These are phyloP conservation scores for Gymnopus androsaceus DNA, from an alignment of 1,284 basidiomycete species.

Conservation along the genomic window DNA sequence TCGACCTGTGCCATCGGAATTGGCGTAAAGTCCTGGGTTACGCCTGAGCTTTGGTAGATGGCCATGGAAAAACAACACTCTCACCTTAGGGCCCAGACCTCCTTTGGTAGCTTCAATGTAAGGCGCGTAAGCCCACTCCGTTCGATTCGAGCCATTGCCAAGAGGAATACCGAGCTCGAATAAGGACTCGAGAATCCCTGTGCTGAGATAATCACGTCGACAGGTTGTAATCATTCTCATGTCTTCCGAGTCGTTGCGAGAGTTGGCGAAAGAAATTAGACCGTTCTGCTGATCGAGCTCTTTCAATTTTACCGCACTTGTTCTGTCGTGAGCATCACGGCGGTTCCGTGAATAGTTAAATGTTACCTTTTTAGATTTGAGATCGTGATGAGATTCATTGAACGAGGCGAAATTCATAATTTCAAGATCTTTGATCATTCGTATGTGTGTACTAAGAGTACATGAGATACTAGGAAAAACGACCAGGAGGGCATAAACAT, in stretches of 20 bases:
- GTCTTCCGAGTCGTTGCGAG: not conserved
- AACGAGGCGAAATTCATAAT: conserved; percentile 32
- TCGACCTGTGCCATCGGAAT: conserved; percentile 30
- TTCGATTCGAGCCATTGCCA: conserved; percentile 7
- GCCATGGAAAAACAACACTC: conserved; percentile 1
- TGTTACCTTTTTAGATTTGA: conserved; percentile 25
- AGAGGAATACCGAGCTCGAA: conserved; percentile 23
- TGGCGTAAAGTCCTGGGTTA: conserved; percentile 32
- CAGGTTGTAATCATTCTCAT: conserved; percentile 15
- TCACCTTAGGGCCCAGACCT: conserved; percentile 29
- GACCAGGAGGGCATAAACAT: conserved; percentile 1
- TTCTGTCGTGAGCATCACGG: not conserved
- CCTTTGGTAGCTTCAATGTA: conserved; percentile 22
- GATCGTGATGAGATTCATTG: conserved; percentile 26
- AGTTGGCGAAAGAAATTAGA: not conserved
- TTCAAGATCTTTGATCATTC: conserved; percentile 30
- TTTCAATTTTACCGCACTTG: conserved; percentile 1
- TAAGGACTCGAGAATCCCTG: conserved; percentile 30
- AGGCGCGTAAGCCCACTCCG: conserved; percentile 32
- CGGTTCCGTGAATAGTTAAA: not conserved
- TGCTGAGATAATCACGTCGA: conserved; percentile 20
- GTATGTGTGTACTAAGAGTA: conserved; percentile 33
- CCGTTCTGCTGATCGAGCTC: not conserved
- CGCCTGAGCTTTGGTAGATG: no score
- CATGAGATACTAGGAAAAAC: no score